These are phyloP conservation scores for Rhododendron vialii DNA, from an alignment of 148 eudicot genomes.

Conservation along the genomic window DNA sequence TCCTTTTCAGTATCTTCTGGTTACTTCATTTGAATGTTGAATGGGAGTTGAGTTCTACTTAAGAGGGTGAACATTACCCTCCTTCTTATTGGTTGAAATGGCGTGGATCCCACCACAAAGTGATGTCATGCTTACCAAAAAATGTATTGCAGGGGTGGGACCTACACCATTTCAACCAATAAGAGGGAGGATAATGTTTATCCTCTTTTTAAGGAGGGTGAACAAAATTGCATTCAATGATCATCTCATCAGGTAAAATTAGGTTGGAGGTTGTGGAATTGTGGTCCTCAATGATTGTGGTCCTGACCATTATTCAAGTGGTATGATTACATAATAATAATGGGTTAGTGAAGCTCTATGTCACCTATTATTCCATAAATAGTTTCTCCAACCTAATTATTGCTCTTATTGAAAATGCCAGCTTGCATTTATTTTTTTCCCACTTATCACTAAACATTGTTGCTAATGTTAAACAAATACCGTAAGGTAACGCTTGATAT, in stretches of 20 bases:
- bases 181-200: no score
- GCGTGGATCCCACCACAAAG: no score
- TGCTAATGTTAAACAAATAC: neutral
- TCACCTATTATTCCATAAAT: conserved; percentile 1
- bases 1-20: neutral
- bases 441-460: neutral
- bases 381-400: conserved; percentile 7
- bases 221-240: neutral
- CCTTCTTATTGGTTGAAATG: no score
- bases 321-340: neutral
- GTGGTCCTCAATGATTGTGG: conserved; percentile 12
- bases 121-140: no score
- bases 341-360: neutral
- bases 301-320: neutral
- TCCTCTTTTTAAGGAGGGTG: no score
- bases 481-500: neutral
- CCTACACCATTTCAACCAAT: no score
- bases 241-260: neutral
- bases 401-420: conserved; percentile 2
- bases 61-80: no score
- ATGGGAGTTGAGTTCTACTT: neutral
- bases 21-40: neutral
- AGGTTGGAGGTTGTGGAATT: conserved; percentile 10
- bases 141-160: no score
- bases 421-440: conserved; percentile 1